Conservation (phyloP, 768 basidiomycete species). For the Mycena epipterygia region DNA sequence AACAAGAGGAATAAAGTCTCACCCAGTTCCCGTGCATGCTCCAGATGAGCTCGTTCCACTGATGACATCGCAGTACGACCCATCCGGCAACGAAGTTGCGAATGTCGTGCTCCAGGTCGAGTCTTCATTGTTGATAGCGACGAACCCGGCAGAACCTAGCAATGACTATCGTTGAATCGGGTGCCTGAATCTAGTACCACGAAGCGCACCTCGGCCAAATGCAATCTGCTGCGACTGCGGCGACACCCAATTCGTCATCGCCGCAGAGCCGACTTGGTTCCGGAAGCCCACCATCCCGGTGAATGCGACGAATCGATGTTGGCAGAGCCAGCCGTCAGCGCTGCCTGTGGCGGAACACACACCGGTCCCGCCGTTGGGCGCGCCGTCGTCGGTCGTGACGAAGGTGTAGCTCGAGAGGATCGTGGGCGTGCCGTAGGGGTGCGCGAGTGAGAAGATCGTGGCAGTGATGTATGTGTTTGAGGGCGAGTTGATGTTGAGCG, state of each 20-base stretch:
- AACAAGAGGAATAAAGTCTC: conserved; percentile 26
- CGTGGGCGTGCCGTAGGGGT: conserved; percentile 76
- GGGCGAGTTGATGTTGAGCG: conserved; percentile 70
- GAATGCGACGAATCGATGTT: conserved; percentile 72
- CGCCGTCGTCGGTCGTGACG: conserved; percentile 64
- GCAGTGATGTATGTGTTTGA: conserved; percentile 74
- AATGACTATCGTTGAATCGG: conserved; percentile 11
- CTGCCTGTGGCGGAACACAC: conserved; percentile 66
- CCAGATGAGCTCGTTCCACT: conserved; percentile 58
- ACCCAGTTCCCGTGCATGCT: conserved; percentile 67
- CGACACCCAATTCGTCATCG: conserved; percentile 70
- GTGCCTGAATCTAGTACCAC: no score
- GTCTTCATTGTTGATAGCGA: conserved; percentile 77
- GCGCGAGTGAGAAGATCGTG: conserved; percentile 74
- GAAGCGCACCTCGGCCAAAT: conserved; percentile 73
- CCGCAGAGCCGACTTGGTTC: conserved; percentile 66
- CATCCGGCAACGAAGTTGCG: conserved; percentile 69
- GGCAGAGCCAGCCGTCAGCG: conserved; percentile 73
- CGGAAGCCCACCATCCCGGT: conserved; percentile 76
- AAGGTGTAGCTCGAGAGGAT: conserved; percentile 73
- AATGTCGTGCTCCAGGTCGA: conserved; percentile 69
- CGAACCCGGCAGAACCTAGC: conserved; percentile 67
- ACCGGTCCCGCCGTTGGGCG: conserved; percentile 67
- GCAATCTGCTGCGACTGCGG: conserved; percentile 73
- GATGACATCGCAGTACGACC: conserved; percentile 77